These are phyloP conservation scores for Chytridiales sp. DNA, from an alignment of 371 early-diverging fungal genomes.

Conservation along the genomic window DNA sequence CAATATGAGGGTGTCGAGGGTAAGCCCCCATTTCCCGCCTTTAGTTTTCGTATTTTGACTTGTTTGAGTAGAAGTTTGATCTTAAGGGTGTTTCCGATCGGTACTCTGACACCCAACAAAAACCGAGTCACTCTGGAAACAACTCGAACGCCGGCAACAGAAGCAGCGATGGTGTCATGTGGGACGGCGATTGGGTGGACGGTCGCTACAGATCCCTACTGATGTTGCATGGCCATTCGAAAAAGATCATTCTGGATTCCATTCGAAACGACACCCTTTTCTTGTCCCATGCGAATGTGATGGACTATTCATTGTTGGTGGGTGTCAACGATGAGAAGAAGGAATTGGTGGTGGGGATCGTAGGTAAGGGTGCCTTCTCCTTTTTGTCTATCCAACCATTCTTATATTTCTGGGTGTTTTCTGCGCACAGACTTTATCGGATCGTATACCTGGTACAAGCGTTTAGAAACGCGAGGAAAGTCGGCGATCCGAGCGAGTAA, in stretches of 20 bases:
- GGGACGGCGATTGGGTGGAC: conserved; percentile 26
- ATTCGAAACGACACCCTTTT: conserved; percentile 64
- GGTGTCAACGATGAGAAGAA: conserved; percentile 35
- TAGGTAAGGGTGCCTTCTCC: conserved; percentile 50
- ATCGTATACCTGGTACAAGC: conserved; percentile 96
- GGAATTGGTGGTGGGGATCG: conserved; percentile 43
- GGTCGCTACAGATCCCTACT: conserved; percentile 68
- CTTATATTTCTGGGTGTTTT: conserved; percentile 4
- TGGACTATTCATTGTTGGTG: conserved; percentile 49
- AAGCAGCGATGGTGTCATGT: conserved; percentile 5
- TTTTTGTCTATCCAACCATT: conserved; percentile 4
- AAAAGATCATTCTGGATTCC: conserved; percentile 72
- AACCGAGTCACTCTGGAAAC: too few relatives aligned
- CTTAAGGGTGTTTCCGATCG: conserved; percentile 91
- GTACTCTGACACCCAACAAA: conserved; percentile 31
- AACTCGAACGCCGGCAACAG: neutral
- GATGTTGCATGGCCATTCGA: conserved; percentile 84
- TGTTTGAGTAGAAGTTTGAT: conserved; percentile 86
- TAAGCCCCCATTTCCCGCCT: conserved; percentile 17
- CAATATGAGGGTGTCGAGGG: conserved; percentile 67
- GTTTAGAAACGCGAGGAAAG: conserved; percentile 92
- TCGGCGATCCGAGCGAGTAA: conserved; percentile 85
- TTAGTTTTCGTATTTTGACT: neutral
- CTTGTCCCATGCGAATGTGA: conserved; percentile 34
- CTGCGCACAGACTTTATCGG: conserved; percentile 83